Evolutionary conservation across 106 monocot species (phyloP), one percentile per base, ranked within the genome.

Genomic region (Apostasia ramifera): DNA sequence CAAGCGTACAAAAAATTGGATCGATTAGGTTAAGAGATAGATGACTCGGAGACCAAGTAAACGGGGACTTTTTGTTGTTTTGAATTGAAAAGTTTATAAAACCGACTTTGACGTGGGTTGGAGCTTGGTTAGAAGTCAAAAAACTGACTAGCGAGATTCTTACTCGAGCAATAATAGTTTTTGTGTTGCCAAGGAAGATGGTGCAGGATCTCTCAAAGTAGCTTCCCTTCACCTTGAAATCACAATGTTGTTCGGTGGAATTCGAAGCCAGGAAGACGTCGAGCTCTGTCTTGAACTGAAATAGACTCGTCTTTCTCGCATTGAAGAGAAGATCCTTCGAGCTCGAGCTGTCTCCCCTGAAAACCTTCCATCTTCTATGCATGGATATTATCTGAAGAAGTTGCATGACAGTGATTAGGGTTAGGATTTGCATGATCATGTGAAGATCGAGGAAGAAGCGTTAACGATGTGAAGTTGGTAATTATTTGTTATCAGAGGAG

Each of bases 181-280:
- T 44, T 8, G 80, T 51, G 3, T 85, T 67, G 0, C 80, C 85
- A 11, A 54, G 55, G 67, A 80, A 85, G 38, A 89, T 43, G n/a
- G 58, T 61, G 74, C 82, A 85, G 0, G 85, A 74, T n/a, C 77
- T 78, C 11, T 74, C 63, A 7, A 58, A 61, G 69, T 55, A 89
- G 65, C 79, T 78, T 12, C 85, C 82, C 12, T 78, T 85, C 13
- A 89, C 70, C 71, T 71, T 89, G 72, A 85, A 89, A 59, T 89
- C 85, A 2, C 72, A 73, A 12, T 3, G 55, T 5, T 74, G 43
- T 43, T 85, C 64, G 4, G 44, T 11, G 8, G 74, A 73, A 69
- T 85, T 89, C 14, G 54, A 61, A 38, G 84, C 79, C 46, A 79
- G 51, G 74, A 71, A 85, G 47, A 85, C 82, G 12, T 81, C 67